Base-by-base conservation (phyloP, 2,329 filamentous ascomycete genomes). In the Akanthomyces lecanii region DNA sequence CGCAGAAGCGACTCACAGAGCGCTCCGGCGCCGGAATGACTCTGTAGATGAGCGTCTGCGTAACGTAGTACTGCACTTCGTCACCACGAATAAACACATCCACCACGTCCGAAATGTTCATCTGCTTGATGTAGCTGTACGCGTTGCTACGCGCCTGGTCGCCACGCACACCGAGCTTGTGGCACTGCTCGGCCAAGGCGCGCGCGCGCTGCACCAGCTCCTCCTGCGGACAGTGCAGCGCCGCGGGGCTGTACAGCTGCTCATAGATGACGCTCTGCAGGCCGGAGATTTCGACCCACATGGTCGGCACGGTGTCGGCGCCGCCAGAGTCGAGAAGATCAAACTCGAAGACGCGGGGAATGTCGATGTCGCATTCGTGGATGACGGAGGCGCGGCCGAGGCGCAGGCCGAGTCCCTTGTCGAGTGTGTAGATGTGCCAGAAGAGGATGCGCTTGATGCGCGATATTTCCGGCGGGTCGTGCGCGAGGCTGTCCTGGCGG, bases 261-360 rank as follows among this genome's bases (percentile, higher is more conserved):
- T 85, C 81, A 66, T 89, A 89, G 5, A 86, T 80, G 16, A 82
- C 76, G 16, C 85, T 83, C 65, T 87, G 82, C 11, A 89, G 77
- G 28, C 79, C 79, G 10, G 83, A 81, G 7, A 84, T 77, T 30
- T 76, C 76, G 47, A 87, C 79, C 84, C 85, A 88, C 42, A 81
- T 72, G 12, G 76, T 72, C 30, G 84, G 81, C 28, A 86, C 73
- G 8, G 73, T 70, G 7, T 69, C 69, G 1, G 69, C 71, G 42
- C 72, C 72, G 44, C 70, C 64, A 16, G 69, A 66, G 33, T 70
- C 68, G 16, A 73, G 66, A 5, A 77, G 78, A 72, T 82, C 83
- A 38, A 78, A 76, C 57, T 78, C 71, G 36, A 76, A 75, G 18
- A 70, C 67, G 36, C 77, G 72, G 3, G 80, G 77, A 11, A 85